Percentiles rank a stretch among this genome's conserved stretches.
phyloP scores from a whole-genome alignment of 257 asterid species.

The Solanum bukasovii region DNA sequence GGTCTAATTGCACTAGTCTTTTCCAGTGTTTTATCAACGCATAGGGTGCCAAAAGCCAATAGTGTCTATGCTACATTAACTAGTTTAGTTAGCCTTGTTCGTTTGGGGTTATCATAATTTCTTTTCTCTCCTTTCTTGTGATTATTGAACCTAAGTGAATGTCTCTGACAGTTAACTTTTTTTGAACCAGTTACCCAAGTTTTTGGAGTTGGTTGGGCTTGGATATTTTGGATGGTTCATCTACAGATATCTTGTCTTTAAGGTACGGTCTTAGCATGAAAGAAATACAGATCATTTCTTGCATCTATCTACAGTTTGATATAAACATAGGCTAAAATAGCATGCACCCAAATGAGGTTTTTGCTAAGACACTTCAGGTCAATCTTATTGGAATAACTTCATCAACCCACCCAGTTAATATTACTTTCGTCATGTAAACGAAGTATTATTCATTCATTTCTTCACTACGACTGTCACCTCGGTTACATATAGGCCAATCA shows the following conservation, averaged over 20 bases:
- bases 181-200: slow-evolving; percentile 5
- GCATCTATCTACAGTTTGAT: neutral
- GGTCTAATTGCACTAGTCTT: neutral
- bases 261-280: neutral
- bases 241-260: slow-evolving; percentile 13
- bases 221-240: slow-evolving; percentile 17
- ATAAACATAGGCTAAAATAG: neutral
- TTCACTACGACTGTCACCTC: neutral
- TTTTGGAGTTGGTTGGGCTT: slow-evolving; percentile 14
- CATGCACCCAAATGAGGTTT: neutral
- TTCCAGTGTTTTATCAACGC: neutral
- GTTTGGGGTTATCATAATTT: neutral
- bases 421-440: neutral
- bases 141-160: neutral
- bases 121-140: neutral
- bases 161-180: neutral
- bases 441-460: neutral
- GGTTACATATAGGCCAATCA: neutral
- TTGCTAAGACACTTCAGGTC: neutral
- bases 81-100: neutral
- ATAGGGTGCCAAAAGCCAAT: neutral
- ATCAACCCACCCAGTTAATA: neutral
- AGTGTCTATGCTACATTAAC: neutral
- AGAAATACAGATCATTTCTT: neutral
- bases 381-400: neutral